Evolutionary conservation across 2,329 filamentous ascomycete species (phyloP).

Genomic region (Penicillium sp.): DNA sequence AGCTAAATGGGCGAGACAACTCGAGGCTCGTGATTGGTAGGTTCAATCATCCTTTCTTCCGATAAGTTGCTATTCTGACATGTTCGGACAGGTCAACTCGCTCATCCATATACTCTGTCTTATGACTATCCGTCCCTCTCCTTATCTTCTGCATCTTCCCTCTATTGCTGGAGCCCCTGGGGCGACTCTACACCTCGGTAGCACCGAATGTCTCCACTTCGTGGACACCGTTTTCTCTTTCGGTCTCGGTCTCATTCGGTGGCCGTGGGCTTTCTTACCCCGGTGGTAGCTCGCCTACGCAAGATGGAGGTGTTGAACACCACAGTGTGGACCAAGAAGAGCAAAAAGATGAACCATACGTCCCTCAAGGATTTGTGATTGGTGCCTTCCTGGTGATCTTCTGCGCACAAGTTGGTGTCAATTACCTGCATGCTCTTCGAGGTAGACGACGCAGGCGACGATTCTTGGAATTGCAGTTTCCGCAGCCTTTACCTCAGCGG

Average conservation of each 20-base stretch:
- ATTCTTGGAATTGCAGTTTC: constrained; percentile 23
- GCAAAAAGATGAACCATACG: constrained; percentile 21
- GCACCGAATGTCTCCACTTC: constrained; percentile 31
- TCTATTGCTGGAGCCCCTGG: constrained; percentile 25
- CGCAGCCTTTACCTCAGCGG: constrained; percentile 21
- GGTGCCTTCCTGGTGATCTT: constrained; percentile 33
- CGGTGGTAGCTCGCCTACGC: constrained; percentile 2
- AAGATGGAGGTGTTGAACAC: constrained; percentile 1
- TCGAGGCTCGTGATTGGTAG: constrained; percentile 69
- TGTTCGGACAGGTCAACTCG: constrained; percentile 28
- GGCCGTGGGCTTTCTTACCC: constrained; percentile 12
- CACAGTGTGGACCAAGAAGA: neutral
- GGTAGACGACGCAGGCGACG: constrained; percentile 22
- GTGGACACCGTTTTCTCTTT: constrained; percentile 37
- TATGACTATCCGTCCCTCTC: constrained; percentile 45
- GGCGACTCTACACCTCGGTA: constrained; percentile 21
- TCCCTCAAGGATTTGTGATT: constrained; percentile 34
- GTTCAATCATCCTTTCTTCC: constrained; percentile 30
- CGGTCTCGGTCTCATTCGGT: constrained; percentile 35
- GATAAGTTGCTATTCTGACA: constrained; percentile 13
- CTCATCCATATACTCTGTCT: constrained; percentile 37
- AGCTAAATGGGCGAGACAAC: constrained; percentile 70
- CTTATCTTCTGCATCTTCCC: constrained; percentile 33
- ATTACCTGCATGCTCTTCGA: constrained; percentile 29
- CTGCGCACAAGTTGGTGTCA: constrained; percentile 29